Evolutionary conservation across 768 basidiomycete species (phyloP).

Genomic region (Lentinula detonsa): DNA sequence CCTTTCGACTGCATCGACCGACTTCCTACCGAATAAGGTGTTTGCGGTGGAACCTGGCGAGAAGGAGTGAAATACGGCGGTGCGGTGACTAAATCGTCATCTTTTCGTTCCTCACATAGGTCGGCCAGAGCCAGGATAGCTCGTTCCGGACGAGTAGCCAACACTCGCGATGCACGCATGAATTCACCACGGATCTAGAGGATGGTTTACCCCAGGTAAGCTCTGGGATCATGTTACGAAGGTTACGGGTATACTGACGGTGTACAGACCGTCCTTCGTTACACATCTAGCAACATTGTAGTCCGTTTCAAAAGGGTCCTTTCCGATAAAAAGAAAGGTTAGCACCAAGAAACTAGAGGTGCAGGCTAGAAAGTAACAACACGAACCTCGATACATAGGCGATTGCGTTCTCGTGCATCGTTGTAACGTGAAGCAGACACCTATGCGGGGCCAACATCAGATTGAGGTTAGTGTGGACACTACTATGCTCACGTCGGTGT

Average conservation of each 20-base stretch:
- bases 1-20: conserved; percentile 49
- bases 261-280: conserved; percentile 93
- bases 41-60: conserved; percentile 49
- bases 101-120: conserved; percentile 86
- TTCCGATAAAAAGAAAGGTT: neutral
- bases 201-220: neutral
- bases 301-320: conserved; percentile 97
- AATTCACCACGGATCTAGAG: conserved; percentile 94
- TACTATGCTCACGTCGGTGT: conserved; percentile 59
- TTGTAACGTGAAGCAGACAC: conserved; percentile 51
- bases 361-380: neutral
- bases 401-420: conserved; percentile 81
- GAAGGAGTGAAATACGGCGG: conserved; percentile 34
- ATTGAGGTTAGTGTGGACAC: neutral
- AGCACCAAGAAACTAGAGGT: neutral
- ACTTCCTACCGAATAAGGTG: conserved; percentile 63
- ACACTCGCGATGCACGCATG: conserved; percentile 89
- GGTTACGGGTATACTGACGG: conserved; percentile 42
- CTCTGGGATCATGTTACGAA: neutral
- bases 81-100: conserved; percentile 52
- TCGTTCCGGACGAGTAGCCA: conserved; percentile 73
- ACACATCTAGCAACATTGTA: conserved; percentile 97
- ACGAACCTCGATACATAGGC: conserved; percentile 90
- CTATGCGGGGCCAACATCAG: conserved; percentile 19
- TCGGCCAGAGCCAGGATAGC: conserved; percentile 80